phyloP scores from a whole-genome alignment of 371 early-diverging fungal species.

The Saksenaea oblongispora region DNA sequence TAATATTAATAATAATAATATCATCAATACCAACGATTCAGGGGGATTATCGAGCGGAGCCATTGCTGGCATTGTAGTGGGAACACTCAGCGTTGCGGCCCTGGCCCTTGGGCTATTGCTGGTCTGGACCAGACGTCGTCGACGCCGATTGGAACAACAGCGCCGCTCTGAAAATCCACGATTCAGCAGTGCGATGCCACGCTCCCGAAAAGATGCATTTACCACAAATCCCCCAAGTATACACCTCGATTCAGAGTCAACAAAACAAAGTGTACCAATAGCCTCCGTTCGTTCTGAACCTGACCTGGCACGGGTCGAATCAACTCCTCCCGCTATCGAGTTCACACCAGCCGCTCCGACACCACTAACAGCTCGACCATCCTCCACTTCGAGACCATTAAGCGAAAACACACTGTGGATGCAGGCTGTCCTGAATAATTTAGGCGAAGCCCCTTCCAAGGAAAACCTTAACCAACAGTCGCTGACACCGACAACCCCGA shows the following conservation, averaged over 20 bases:
- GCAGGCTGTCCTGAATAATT: background rate
- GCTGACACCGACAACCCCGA: background rate
- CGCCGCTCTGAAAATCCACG: background rate
- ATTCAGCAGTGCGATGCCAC: background rate
- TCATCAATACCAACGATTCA: too few species aligned
- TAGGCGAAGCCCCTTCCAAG: background rate
- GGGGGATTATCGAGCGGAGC: background rate
- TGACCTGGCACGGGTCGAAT: background rate
- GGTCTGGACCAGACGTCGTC: slow-evolving; percentile 5
- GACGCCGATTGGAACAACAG: background rate
- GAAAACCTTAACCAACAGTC: background rate
- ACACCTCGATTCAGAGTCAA: background rate
- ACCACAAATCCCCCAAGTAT: background rate
- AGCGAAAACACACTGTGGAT: slow-evolving; percentile 1
- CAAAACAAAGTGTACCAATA: too few species aligned
- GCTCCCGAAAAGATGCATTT: background rate
- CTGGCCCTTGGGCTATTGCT: background rate
- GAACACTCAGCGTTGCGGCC: background rate
- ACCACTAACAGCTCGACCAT: too few species aligned
- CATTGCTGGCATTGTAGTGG: background rate
- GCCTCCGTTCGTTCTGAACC: background rate
- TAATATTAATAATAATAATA: too few species aligned
- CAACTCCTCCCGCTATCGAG: background rate
- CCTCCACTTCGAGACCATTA: background rate
- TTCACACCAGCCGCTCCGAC: background rate